Percentiles rank a stretch among this genome's conserved stretches.
phyloP scores from a whole-genome alignment of 2,329 filamentous ascomycete species.

The Sclerotiophoma versabilis region DNA sequence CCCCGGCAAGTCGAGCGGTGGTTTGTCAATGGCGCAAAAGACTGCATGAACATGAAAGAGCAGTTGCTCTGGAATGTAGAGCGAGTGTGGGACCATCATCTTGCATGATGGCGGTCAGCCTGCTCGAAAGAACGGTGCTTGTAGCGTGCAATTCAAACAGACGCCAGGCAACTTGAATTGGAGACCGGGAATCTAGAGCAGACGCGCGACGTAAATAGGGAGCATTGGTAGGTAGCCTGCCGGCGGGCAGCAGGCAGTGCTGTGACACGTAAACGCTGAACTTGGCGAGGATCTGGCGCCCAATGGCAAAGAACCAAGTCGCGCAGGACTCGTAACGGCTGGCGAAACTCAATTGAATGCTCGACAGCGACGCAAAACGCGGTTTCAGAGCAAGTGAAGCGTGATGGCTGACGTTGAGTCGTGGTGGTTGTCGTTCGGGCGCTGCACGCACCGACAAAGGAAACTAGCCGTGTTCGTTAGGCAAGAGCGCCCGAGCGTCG shows the following conservation, averaged over 20 bases:
- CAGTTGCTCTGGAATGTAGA: constrained; percentile 36
- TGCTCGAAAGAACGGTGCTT: constrained; percentile 18
- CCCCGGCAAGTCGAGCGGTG: constrained; percentile 21
- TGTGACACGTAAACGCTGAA: constrained; percentile 27
- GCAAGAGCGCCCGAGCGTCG: constrained; percentile 17
- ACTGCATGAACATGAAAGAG: constrained; percentile 17
- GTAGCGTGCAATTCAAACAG: constrained; percentile 13
- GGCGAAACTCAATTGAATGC: constrained; percentile 23
- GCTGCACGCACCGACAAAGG: constrained; percentile 7
- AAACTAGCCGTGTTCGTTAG: constrained; percentile 22
- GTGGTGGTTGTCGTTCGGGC: constrained; percentile 17
- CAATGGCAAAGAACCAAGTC: constrained; percentile 34
- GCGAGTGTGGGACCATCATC: constrained; percentile 33
- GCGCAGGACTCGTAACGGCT: constrained; percentile 16
- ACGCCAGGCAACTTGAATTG: constrained; percentile 10
- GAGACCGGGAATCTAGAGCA: constrained; percentile 19
- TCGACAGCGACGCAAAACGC: constrained; percentile 27
- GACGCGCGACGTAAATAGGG: constrained; percentile 15
- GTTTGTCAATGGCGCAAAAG: constrained; percentile 16
- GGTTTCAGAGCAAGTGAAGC: constrained; percentile 19
- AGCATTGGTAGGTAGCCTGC: constrained; percentile 21
- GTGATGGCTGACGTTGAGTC: constrained; percentile 13
- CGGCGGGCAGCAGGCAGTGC: constrained; percentile 23
- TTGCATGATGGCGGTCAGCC: constrained; percentile 35
- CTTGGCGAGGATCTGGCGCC: constrained; percentile 6